Base-by-base conservation (phyloP, 2,329 filamentous ascomycete genomes). In the Paraconiothyrium brasiliense region DNA sequence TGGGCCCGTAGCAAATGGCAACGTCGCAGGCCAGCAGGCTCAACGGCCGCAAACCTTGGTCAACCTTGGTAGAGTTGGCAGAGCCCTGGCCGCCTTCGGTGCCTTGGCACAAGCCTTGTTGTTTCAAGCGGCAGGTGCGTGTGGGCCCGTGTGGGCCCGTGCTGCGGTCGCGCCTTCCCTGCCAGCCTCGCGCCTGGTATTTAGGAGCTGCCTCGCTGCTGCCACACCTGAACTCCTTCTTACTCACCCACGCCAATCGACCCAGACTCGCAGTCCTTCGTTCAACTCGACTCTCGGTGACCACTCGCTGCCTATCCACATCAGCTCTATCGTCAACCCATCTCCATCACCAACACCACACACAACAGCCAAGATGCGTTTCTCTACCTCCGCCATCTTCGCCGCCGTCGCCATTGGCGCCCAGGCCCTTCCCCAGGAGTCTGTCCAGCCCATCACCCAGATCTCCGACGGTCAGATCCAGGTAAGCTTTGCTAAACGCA, bases 401-500 rank as follows among this genome's bases (percentile, higher is more conserved):
- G 62, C 69, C 66, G 46, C 75, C 63, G 46, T 75, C 64, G 71
- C 70, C 60, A 61, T 68, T 61, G 74, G 66, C 59, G 70, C 69
- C 61, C 13, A 61, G 35, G 75, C 73, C 54, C 63, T 67, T 48
- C 70, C 73, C 37, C 72, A 75, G 71, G 52, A 55, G 27, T 30
- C 27, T 27, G 62, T 64, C 61, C 64, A 72, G 60, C 70, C 74
- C 62, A 78, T 78, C 71, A 70, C 73, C 57, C 76, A 78, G 72
- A 78, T 78, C 67, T 67, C 65, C 59, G 76, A 78, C 59, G 76
- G 76, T 50, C 76, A 78, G 73, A 75, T 78, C 65, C 76, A 78
- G 70, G 76, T 58, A 43, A 22, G 59, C 52, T 43, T 30, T 27
- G 6, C 48, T 13, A 9, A 7, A 16, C 37, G 24, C 44, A n/a